Conservation (phyloP, 257 asterid species). For the Hygrophila difformis region DNA sequence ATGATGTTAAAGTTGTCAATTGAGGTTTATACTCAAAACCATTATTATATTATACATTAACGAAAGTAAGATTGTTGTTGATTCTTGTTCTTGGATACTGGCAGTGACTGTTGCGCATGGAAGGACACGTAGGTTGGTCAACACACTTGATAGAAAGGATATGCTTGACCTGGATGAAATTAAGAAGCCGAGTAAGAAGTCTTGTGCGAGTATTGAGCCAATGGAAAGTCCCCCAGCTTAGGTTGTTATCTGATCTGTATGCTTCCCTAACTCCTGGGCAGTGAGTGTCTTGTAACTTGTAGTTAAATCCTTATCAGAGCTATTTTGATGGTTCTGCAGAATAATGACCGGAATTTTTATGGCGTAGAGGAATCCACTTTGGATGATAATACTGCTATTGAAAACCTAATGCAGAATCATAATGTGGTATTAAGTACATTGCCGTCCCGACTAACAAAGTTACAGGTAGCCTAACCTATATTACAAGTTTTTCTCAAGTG, state of each 20-base stretch:
- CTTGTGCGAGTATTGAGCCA: conserved; percentile 28
- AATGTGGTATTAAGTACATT: conserved; percentile 65
- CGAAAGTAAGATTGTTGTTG: conserved; percentile 13
- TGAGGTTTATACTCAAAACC: conserved; percentile 53
- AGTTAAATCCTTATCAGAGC: too few species aligned
- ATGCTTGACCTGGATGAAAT: conserved; percentile 32
- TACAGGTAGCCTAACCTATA: conserved; percentile 53
- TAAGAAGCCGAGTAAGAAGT: conserved; percentile 24
- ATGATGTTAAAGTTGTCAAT: conserved; percentile 63
- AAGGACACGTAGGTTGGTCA: conserved; percentile 90
- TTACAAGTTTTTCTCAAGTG: neutral
- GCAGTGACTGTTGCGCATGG: conserved; percentile 81
- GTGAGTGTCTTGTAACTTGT: conserved; percentile 2
- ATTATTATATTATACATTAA: conserved; percentile 4
- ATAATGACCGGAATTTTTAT: conserved; percentile 22
- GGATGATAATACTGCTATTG: conserved; percentile 41
- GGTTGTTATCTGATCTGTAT: conserved; percentile 8
- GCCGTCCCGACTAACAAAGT: conserved; percentile 81
- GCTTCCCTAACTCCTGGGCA: neutral
- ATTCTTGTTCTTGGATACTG: conserved; percentile 20
- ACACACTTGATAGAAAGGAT: conserved; percentile 81
- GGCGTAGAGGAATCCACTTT: conserved; percentile 29
- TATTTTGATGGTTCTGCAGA: conserved; percentile 25
- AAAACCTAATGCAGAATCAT: conserved; percentile 68
- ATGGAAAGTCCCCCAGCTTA: conserved; percentile 24